Percentiles rank a stretch among this genome's conserved stretches.
These are phyloP conservation scores for Astrocystis sublimbata DNA, from an alignment of 495 filamentous ascomycete genomes.

Conservation along the genomic window DNA sequence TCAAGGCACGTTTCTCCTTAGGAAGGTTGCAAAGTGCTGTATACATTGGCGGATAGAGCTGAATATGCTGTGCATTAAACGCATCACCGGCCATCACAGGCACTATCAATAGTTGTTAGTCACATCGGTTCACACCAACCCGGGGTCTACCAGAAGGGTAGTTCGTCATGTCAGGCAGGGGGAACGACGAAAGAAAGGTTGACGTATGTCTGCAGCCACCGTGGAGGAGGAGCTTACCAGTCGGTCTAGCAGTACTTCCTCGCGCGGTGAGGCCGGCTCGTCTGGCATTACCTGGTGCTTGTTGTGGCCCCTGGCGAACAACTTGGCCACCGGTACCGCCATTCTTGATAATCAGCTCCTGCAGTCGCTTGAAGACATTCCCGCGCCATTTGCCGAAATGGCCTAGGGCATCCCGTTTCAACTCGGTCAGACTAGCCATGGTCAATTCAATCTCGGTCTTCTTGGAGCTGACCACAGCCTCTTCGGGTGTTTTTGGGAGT, in stretches of 20 bases:
- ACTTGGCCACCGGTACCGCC: slow-evolving; percentile 27
- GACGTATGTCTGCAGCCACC: slow-evolving; percentile 19
- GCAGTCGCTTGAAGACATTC: slow-evolving; percentile 36
- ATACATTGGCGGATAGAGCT: slow-evolving; percentile 46
- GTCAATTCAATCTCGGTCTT: slow-evolving; percentile 30
- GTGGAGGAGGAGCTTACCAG: slow-evolving; percentile 33
- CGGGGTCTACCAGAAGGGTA: background rate
- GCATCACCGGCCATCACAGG: slow-evolving; percentile 33
- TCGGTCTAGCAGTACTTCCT: slow-evolving; percentile 24
- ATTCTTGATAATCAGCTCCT: slow-evolving; percentile 44
- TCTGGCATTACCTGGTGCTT: slow-evolving; percentile 27
- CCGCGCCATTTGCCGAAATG: slow-evolving; percentile 50
- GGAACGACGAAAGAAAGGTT: slow-evolving; percentile 7
- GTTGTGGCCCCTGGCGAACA: slow-evolving; percentile 15
- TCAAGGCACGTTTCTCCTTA: slow-evolving; percentile 47
- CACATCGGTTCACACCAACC: background rate
- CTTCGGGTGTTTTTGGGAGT: slow-evolving; percentile 23
- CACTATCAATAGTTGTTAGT: slow-evolving; percentile 28
- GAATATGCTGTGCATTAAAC: slow-evolving; percentile 38
- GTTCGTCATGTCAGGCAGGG: background rate
- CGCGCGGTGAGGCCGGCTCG: slow-evolving; percentile 20
- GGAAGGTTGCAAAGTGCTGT: slow-evolving; percentile 44
- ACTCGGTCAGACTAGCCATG: slow-evolving; percentile 39
- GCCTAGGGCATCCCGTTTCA: slow-evolving; percentile 44
- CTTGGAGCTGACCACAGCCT: slow-evolving; percentile 12